phyloP scores from a whole-genome alignment of 2,329 filamentous ascomycete species.

The Daldinia eschscholtzii region DNA sequence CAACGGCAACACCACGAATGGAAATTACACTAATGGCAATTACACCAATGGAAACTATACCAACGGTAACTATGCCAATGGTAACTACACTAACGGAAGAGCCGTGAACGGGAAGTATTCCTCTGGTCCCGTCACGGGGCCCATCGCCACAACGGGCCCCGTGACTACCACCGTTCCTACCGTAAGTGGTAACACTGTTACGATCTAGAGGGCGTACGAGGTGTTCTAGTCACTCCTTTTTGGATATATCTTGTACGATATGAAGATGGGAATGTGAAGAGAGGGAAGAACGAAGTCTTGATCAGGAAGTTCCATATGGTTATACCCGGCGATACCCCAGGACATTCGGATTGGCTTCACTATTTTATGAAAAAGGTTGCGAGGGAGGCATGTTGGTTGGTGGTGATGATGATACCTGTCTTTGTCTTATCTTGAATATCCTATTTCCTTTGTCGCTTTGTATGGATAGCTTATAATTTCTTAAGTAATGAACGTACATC shows the following conservation, averaged over 20 bases:
- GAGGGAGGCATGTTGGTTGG: neutral
- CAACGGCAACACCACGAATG: constrained; percentile 39
- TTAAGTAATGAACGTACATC: constrained; percentile 9
- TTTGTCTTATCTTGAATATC: constrained; percentile 24
- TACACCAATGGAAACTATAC: constrained; percentile 15
- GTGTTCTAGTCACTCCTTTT: neutral
- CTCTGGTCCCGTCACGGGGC: constrained; percentile 13
- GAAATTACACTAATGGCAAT: constrained; percentile 17
- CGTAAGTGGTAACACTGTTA: constrained; percentile 24
- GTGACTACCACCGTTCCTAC: constrained; percentile 9
- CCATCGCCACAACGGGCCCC: constrained; percentile 19
- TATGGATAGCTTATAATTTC: constrained; percentile 25
- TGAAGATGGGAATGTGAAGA: neutral
- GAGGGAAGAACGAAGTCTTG: constrained; percentile 6
- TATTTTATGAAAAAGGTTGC: constrained; percentile 24
- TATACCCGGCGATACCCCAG: constrained; percentile 41
- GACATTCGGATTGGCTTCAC: constrained; percentile 29
- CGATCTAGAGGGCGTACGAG: constrained; percentile 34
- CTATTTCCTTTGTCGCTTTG: constrained; percentile 20
- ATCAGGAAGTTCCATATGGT: constrained; percentile 24
- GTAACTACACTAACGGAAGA: constrained; percentile 9
- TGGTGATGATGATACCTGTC: constrained; percentile 32
- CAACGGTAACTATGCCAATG: constrained; percentile 22
- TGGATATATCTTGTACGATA: constrained; percentile 1
- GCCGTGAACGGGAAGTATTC: constrained; percentile 19